These are phyloP conservation scores for Teratosphaeria viscida DNA, from an alignment of 2,329 filamentous ascomycete species.

Conservation along the genomic window DNA sequence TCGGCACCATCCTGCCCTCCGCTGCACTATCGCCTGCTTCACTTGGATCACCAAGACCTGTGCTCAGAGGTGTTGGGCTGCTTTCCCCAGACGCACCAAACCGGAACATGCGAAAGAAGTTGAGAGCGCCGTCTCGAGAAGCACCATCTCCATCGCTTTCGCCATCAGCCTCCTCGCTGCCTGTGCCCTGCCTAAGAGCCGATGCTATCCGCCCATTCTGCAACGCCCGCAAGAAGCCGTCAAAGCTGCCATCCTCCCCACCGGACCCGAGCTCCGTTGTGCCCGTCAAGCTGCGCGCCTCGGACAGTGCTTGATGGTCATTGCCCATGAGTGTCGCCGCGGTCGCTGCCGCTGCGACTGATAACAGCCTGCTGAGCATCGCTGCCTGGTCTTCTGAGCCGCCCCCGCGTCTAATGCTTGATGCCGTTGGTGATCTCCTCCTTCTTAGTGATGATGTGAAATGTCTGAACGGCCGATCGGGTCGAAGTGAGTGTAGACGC, in stretches of 20 bases:
- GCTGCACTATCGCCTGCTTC: slow-evolving; percentile 30
- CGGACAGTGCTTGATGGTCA: slow-evolving; percentile 44
- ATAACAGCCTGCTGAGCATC: slow-evolving; percentile 50
- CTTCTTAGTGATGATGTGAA: slow-evolving; percentile 40
- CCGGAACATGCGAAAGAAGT: slow-evolving; percentile 59
- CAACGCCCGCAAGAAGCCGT: slow-evolving; percentile 52
- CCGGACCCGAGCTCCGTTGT: slow-evolving; percentile 19
- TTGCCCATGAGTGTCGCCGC: slow-evolving; percentile 55
- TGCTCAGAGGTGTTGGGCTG: slow-evolving; percentile 11
- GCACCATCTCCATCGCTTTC: slow-evolving; percentile 31
- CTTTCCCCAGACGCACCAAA: slow-evolving; percentile 45
- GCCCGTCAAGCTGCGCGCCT: slow-evolving; percentile 44
- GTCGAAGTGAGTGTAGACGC: slow-evolving; percentile 19
- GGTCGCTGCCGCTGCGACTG: slow-evolving; percentile 53
- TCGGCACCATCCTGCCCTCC: slow-evolving; percentile 52
- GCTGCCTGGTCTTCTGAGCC: slow-evolving; percentile 52
- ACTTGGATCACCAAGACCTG: slow-evolving; percentile 9
- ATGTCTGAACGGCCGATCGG: slow-evolving; percentile 28
- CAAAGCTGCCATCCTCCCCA: slow-evolving; percentile 51
- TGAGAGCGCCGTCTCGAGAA: slow-evolving; percentile 41
- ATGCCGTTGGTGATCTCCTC: slow-evolving; percentile 37
- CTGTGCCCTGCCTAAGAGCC: slow-evolving; percentile 37
- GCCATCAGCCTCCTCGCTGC: slow-evolving; percentile 4
- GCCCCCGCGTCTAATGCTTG: slow-evolving; percentile 23
- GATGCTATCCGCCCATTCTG: slow-evolving; percentile 51